phyloP scores from a whole-genome alignment of 1,139 yeast genomes.

The Nakaseomyces kungkrabaensis region DNA sequence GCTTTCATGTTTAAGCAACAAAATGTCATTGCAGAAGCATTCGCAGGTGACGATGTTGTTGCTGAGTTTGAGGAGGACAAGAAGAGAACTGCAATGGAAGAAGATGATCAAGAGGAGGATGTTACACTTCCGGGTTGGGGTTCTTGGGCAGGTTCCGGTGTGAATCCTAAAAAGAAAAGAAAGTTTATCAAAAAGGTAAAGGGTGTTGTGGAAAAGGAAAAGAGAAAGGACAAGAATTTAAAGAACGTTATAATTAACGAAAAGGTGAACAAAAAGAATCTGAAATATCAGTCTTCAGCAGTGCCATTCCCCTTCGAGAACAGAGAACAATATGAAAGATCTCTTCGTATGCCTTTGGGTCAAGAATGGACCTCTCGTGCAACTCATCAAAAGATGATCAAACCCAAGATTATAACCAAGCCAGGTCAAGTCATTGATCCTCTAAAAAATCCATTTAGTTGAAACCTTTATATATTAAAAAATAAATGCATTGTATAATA shows the following conservation, averaged over 20 bases:
- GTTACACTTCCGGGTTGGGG: constrained; percentile 94
- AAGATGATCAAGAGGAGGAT: constrained; percentile 82
- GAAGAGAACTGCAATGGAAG: constrained; percentile 54
- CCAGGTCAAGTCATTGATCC: constrained; percentile 91
- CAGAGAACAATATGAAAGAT: constrained; percentile 88
- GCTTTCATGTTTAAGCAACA: constrained; percentile 58
- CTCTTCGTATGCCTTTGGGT: constrained; percentile 92
- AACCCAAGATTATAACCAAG: constrained; percentile 79
- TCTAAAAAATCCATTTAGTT: constrained; percentile 40
- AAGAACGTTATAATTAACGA: constrained; percentile 85
- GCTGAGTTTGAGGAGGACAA: constrained; percentile 73
- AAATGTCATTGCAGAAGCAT: constrained; percentile 79
- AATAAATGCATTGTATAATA: neutral
- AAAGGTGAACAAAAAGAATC: constrained; percentile 69
- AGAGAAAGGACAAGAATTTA: constrained; percentile 68
- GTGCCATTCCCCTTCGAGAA: constrained; percentile 94
- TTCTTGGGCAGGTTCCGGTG: constrained; percentile 65
- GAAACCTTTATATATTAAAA: constrained; percentile 1
- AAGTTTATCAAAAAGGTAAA: constrained; percentile 57
- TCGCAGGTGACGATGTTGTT: constrained; percentile 90
- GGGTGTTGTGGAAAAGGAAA: constrained; percentile 62
- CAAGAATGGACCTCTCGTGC: constrained; percentile 92
- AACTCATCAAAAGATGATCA: constrained; percentile 77
- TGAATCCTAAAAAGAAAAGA: constrained; percentile 43
- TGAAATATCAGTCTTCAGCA: constrained; percentile 72